Evolutionary conservation across 1,139 yeast genomes (phyloP).

Genomic region (Ogataea hybrid): DNA sequence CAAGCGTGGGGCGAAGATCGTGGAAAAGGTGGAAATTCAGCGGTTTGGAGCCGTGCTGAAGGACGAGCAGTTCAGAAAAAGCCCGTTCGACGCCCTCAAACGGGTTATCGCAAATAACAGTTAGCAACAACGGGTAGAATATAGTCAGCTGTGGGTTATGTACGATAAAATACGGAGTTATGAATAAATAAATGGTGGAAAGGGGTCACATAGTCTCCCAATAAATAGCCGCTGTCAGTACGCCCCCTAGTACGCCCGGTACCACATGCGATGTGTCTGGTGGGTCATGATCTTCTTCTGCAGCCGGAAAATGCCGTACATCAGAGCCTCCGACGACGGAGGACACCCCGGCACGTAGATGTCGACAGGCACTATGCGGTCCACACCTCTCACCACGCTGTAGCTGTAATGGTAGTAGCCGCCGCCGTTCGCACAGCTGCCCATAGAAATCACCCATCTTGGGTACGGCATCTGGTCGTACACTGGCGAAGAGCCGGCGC

Average conservation of each 20-base stretch:
- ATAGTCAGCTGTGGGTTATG: background rate
- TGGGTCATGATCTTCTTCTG: slow-evolving; percentile 88
- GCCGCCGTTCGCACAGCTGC: slow-evolving; percentile 93
- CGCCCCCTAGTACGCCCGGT: slow-evolving; percentile 43
- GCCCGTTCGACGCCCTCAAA: slow-evolving; percentile 60
- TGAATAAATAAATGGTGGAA: slow-evolving; percentile 1
- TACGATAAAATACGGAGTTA: background rate
- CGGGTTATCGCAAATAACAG: slow-evolving; percentile 33
- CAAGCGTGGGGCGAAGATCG: slow-evolving; percentile 52
- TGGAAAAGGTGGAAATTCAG: slow-evolving; percentile 50
- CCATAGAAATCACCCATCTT: slow-evolving; percentile 89
- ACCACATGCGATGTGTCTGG: slow-evolving; percentile 83
- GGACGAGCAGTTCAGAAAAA: slow-evolving; percentile 47
- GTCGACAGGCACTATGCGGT: slow-evolving; percentile 84
- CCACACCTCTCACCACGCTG: slow-evolving; percentile 89
- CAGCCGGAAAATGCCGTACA: slow-evolving; percentile 87
- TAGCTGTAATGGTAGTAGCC: slow-evolving; percentile 91
- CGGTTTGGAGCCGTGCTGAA: slow-evolving; percentile 55
- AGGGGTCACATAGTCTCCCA: slow-evolving; percentile 8
- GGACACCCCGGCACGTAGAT: slow-evolving; percentile 94
- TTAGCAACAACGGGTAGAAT: background rate
- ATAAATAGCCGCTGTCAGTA: slow-evolving; percentile 10
- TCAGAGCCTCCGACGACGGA: slow-evolving; percentile 86
- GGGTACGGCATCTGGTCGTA: slow-evolving; percentile 96
- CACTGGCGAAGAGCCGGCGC: slow-evolving; percentile 92